Percentiles rank a stretch among this genome's conserved stretches.
Evolutionary conservation across 768 basidiomycete genomes (phyloP).

Genomic region (Leccinum fibrillosum): DNA sequence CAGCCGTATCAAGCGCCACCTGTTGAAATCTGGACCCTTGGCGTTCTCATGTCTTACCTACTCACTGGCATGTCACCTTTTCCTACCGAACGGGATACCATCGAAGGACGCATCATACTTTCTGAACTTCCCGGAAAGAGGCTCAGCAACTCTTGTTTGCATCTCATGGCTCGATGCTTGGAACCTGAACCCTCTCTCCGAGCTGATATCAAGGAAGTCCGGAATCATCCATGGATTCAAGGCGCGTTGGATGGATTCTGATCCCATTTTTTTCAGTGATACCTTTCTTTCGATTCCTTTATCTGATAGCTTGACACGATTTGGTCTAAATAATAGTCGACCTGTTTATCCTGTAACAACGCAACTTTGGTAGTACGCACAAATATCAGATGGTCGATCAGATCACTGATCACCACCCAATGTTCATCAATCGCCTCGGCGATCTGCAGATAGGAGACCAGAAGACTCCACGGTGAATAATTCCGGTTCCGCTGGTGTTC

Average conservation of each 20-base stretch:
- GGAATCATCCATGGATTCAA: conserved; percentile 78
- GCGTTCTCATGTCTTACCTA: conserved; percentile 91
- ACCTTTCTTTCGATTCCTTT: conserved; percentile 6
- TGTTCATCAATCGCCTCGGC: background rate
- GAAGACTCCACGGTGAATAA: background rate
- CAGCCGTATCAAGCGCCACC: conserved; percentile 89
- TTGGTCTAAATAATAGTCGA: conserved; percentile 6
- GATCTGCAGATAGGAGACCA: background rate
- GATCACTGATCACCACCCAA: background rate
- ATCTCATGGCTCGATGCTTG: conserved; percentile 74
- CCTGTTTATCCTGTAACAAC: conserved; percentile 16
- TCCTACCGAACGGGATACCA: conserved; percentile 79
- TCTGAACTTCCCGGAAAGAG: conserved; percentile 36
- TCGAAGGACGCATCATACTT: conserved; percentile 59
- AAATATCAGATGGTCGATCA: background rate
- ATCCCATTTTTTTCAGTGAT: conserved; percentile 6
- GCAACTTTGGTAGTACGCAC: background rate
- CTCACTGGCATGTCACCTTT: conserved; percentile 93
- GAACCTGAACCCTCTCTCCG: conserved; percentile 79
- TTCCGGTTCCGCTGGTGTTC: background rate
- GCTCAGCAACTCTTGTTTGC: conserved; percentile 49
- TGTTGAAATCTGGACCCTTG: conserved; percentile 95
- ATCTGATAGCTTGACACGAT: conserved; percentile 7
- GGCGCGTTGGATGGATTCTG: conserved; percentile 20
- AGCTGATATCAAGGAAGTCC: conserved; percentile 79